A percentile compares a stretch with the other conserved stretches of the same genome.
Conservation (phyloP, 2,329 filamentous ascomycete species). For the Fusarium concolor region DNA sequence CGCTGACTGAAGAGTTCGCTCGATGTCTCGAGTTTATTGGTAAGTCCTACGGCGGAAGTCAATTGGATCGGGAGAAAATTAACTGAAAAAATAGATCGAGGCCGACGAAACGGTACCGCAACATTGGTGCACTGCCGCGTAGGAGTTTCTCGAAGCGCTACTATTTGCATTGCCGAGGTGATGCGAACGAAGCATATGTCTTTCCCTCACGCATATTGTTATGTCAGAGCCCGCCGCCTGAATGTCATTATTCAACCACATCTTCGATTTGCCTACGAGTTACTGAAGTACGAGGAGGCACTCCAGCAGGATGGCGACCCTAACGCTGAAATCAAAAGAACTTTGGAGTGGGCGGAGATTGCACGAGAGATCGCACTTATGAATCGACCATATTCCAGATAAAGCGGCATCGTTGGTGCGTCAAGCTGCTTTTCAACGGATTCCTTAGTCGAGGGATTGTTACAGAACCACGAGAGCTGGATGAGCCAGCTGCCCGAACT, state of each 20-base stretch:
- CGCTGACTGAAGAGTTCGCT: conserved; percentile 85
- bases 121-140: conserved; percentile 97
- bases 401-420: conserved; percentile 3
- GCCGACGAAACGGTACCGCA: conserved; percentile 79
- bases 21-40: conserved; percentile 92
- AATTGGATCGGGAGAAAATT: not conserved
- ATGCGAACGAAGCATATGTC: conserved; percentile 86
- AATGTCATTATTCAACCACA: conserved; percentile 99
- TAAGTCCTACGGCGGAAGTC: conserved; percentile 60
- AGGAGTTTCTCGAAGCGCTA: conserved; percentile 93
- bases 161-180: conserved; percentile 98
- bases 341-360: conserved; percentile 92
- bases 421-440: conserved; percentile 1
- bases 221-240: conserved; percentile 88
- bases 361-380: conserved; percentile 91
- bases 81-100: conserved; percentile 71
- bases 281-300: conserved; percentile 94
- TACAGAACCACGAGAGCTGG: not conserved
- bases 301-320: conserved; percentile 67
- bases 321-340: conserved; percentile 67
- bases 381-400: conserved; percentile 92
- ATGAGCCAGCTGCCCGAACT: not conserved
- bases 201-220: conserved; percentile 94
- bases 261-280: conserved; percentile 92
- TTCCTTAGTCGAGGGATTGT: not conserved